Base-by-base conservation (phyloP, 2,329 filamentous ascomycete genomes). In the Aaosphaeria arxii region DNA sequence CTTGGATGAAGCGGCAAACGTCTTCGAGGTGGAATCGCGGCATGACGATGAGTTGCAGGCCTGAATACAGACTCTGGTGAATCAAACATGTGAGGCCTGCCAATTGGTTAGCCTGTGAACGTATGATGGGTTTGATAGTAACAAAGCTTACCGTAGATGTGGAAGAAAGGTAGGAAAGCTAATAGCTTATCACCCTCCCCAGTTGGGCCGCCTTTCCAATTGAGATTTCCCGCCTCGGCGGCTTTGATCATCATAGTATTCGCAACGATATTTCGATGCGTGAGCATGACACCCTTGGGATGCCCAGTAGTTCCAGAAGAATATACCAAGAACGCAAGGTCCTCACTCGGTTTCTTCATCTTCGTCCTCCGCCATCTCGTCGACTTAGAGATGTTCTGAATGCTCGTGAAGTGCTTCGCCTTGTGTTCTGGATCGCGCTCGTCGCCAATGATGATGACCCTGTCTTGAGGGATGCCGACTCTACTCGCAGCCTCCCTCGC, bases 251-350 rank as follows among this genome's bases (percentile, higher is more conserved):
- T 73, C 53, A 77, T 56, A 0, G 71, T 68, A 67, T 96, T 95
- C 50, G 89, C 75, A 7, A 95, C 81, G 50, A 96, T 85, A 66
- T 96, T 96, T 55, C 74, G 70, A 70, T 97, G 92, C 6, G 84
- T 87, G 31, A 96, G 77, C 81, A 89, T 88, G 11, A 96, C 92
- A 11, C 91, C 92, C 71, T 97, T 97, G 0, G 92, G 91, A 44
- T 91, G 74, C 2, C 92, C 92, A 0, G 92, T 96, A 0, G 92
- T 97, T 6, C 92, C 92, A 6, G 87, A 91, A 43, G 86, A 90
- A 69, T 95, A 96, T 1, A 95, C 89, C 48, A 96, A 71, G 62
- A 94, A 95, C 0, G 89, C 87, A 29, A 94, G 68, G 64, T 96
- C 90, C 48, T 83, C 85, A 24, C 17, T 24, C 43, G 79, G 77